Evolutionary conservation across 148 eudicot species (phyloP).

Genomic region (Rhododendron molle): DNA sequence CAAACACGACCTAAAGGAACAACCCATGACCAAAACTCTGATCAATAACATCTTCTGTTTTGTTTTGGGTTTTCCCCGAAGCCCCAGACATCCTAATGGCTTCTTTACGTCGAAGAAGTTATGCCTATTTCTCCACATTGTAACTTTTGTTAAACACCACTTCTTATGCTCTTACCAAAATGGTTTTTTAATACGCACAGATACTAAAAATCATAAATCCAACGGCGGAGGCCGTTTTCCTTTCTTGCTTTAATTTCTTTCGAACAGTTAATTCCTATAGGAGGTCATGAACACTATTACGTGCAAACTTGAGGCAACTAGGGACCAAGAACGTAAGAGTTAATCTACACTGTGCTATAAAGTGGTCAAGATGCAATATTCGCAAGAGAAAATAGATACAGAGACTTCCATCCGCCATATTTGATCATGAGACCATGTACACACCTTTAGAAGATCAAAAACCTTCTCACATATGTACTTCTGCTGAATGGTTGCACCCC

Average conservation of each 20-base stretch:
- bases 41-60: not conserved
- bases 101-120: not conserved
- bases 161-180: not conserved
- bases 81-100: not conserved
- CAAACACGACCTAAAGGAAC: not conserved
- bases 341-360: not conserved
- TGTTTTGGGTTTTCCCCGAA: not conserved
- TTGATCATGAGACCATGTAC: not conserved
- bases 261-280: not conserved
- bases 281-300: not conserved
- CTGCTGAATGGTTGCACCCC: conserved; percentile 90
- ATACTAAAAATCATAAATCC: not conserved
- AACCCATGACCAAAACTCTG: not conserved
- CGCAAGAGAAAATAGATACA: not conserved
- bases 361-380: not conserved
- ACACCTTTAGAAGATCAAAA: conserved; percentile 90
- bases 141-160: not conserved
- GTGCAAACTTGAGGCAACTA: not conserved
- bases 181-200: not conserved
- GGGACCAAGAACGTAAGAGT: not conserved
- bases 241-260: not conserved
- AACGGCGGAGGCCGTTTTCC: not conserved
- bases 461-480: conserved; percentile 96
- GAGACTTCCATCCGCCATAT: not conserved
- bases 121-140: not conserved